Base-by-base conservation (phyloP, 2,329 filamentous ascomycete genomes). In the Graphium sp. region DNA sequence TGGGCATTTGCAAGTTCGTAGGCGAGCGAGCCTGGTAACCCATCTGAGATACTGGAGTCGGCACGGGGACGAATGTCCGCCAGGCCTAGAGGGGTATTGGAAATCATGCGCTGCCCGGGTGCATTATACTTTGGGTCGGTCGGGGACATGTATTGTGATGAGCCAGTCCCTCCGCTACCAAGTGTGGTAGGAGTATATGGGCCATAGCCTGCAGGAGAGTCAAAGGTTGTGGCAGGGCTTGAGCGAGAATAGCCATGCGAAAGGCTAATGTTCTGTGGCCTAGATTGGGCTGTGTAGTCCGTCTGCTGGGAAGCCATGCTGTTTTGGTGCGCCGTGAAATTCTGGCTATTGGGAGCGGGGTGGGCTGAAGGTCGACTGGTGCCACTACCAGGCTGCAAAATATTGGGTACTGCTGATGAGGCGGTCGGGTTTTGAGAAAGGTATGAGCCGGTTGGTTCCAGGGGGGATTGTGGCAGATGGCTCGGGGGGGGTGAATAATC, bases 1-100 rank as follows among this genome's bases (percentile, higher is more conserved):
- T 70, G 59, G 36, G 70, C 48, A 46, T 70, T 68, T 37, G 71
- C 68, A 29, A 72, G 60, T 43, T 84, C 79, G 45, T 77, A 77
- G 29, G 67, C 58, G 23, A 63, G 39, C 51, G 61, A 50, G 52
- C 74, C 74, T 23, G 73, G 62, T 10, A 67, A 58, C 28, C 73
- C 70, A 39, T 92, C 83, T 12, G 74, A 74, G 44, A 89, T 66
- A 46, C 69, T 74, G 28, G 80, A 85, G 46, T 93, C 82, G 38
- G 80, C 79, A 32, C 83, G 72, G 8, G 84, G 83, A 33, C 87
- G 68, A 47, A 95, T 94, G 50, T 95, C 87, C 35, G 84, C 81
- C 24, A 95, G 67, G 11, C 84, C 89, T 18, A 95, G 65, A 3
- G 87, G 87, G 7, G 85, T 92, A 47, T 89, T 87, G 39, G 82